Evolutionary conservation across 176 grass and related monocot species (phyloP).

Genomic region (Ensete glaucum): DNA sequence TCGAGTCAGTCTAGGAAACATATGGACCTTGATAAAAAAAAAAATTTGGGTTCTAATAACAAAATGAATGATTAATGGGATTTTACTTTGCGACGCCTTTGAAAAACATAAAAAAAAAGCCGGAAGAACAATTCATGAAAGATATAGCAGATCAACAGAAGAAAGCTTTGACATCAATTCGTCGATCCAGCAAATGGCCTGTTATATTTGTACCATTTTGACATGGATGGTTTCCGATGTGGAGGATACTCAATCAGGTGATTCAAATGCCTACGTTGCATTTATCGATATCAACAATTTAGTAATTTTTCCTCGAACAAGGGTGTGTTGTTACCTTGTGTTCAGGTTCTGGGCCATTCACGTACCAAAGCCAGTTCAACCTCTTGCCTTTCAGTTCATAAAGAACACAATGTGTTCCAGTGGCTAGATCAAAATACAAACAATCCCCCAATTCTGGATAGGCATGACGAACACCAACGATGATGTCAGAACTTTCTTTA

Average conservation of each 20-base stretch:
- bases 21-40: not conserved
- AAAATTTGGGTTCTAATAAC: too few species aligned
- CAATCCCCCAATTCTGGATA: slow-evolving; percentile 67
- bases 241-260: not conserved
- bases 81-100: too few species aligned
- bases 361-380: slow-evolving; percentile 94
- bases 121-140: too few species aligned
- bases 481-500: slow-evolving; percentile 40
- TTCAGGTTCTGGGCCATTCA: slow-evolving; percentile 54
- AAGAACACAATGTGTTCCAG: slow-evolving; percentile 61
- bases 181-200: too few species aligned
- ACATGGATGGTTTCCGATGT: not conserved
- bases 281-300: not conserved
- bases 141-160: too few species aligned
- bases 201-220: not conserved
- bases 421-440: slow-evolving; percentile 78
- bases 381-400: slow-evolving; percentile 59
- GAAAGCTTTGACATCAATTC: too few species aligned
- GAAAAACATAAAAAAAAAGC: too few species aligned
- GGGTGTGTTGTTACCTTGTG: slow-evolving; percentile 34
- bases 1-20: not conserved
- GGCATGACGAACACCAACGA: slow-evolving; percentile 36
- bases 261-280: not conserved
- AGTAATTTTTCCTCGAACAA: not conserved
- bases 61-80: too few species aligned